Evolutionary conservation across 2,329 filamentous ascomycete genomes (phyloP).

Genomic region (Chaetomium globosum): DNA sequence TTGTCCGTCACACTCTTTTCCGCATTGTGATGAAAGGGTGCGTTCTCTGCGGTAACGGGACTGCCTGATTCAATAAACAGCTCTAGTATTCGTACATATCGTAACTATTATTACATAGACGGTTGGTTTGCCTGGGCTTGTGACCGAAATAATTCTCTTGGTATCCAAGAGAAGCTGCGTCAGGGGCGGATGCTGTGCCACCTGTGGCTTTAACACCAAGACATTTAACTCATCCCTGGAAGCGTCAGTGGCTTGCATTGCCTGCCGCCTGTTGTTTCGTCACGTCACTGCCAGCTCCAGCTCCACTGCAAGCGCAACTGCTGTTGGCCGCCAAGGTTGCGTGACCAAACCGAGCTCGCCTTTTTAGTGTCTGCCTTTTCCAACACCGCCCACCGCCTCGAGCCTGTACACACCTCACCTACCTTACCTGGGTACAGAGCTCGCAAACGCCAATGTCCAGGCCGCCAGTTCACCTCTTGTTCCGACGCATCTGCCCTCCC

Average conservation of each 20-base stretch:
- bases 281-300: not conserved
- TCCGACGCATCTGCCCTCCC: conserved; percentile 14
- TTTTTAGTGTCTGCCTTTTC: not conserved
- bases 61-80: too few species aligned
- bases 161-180: too few species aligned
- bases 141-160: too few species aligned
- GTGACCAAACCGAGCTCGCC: not conserved
- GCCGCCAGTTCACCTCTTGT: conserved; percentile 1
- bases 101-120: too few species aligned
- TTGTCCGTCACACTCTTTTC: too few species aligned
- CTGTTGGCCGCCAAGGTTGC: conserved; percentile 1
- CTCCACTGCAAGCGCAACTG: not conserved
- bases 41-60: too few species aligned
- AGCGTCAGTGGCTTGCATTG: not conserved
- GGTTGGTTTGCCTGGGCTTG: too few species aligned
- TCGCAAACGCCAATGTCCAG: conserved; percentile 15
- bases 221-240: not conserved
- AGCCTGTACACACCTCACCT: not conserved
- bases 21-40: too few species aligned
- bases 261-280: not conserved
- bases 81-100: too few species aligned
- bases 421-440: too few species aligned
- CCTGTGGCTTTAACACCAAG: not conserved
- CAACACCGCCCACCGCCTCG: not conserved
- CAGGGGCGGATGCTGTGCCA: not conserved